Evolutionary conservation across 2,329 filamentous ascomycete genomes (phyloP).

Genomic region (Catunica adiposa): DNA sequence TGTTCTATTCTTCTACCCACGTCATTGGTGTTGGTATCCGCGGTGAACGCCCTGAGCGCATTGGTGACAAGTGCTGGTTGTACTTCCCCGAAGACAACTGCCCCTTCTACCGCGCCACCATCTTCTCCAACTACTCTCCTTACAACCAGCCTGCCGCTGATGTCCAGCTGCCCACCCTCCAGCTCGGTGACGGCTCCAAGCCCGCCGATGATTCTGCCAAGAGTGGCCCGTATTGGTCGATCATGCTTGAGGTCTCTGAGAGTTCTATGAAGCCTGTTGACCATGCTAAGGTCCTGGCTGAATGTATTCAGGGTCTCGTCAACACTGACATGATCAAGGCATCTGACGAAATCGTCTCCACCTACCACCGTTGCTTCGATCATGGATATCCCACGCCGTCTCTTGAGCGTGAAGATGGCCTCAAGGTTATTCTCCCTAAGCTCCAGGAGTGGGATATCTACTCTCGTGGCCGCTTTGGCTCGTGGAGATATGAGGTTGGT

Average conservation of each 20-base stretch:
- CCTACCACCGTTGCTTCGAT: conserved; percentile 94
- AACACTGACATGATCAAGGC: conserved; percentile 95
- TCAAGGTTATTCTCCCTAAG: conserved; percentile 83
- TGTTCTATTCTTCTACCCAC: conserved; percentile 95
- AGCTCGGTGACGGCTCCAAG: conserved; percentile 73
- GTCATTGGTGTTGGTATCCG: conserved; percentile 93
- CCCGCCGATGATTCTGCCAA: conserved; percentile 54
- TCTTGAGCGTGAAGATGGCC: conserved; percentile 85
- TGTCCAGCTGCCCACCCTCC: conserved; percentile 71
- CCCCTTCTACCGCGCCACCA: conserved; percentile 97
- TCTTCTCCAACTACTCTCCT: conserved; percentile 99
- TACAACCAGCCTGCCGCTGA: conserved; percentile 83
- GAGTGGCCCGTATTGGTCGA: conserved; percentile 96
- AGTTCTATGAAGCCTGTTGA: conserved; percentile 91
- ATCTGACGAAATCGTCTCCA: conserved; percentile 87
- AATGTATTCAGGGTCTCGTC: conserved; percentile 89
- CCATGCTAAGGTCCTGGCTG: conserved; percentile 64
- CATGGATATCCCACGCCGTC: conserved; percentile 95
- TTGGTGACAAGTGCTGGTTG: conserved; percentile 99
- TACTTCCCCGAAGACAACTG: conserved; percentile 99
- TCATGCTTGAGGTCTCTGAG: conserved; percentile 98
- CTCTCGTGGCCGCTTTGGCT: conserved; percentile 91
- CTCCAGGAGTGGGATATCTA: conserved; percentile 83
- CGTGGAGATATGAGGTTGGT: conserved; percentile 92
- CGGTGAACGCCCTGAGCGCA: conserved; percentile 79